These are phyloP conservation scores for Talaromyces sp. DNA, from an alignment of 2,329 filamentous ascomycete species.

Conservation along the genomic window DNA sequence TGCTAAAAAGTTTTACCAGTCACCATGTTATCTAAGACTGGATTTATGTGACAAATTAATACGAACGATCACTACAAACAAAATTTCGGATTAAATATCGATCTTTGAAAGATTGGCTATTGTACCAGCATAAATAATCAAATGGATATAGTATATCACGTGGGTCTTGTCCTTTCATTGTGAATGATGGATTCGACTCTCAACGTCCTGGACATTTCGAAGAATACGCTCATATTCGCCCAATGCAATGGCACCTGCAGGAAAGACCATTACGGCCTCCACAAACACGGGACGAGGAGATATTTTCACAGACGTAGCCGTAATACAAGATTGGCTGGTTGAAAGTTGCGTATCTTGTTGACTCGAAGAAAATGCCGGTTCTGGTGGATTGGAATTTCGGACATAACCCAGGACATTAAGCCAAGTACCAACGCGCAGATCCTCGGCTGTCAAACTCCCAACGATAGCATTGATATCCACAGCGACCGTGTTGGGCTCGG, in stretches of 20 bases:
- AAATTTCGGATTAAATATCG: neutral
- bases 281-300: constrained; percentile 50
- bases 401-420: constrained; percentile 86
- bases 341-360: constrained; percentile 7
- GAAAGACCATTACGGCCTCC: constrained; percentile 78
- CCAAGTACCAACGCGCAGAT: constrained; percentile 78
- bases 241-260: constrained; percentile 71
- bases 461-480: constrained; percentile 76
- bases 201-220: constrained; percentile 39
- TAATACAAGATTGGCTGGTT: neutral
- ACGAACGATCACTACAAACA: neutral
- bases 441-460: constrained; percentile 62
- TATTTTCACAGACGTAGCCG: constrained; percentile 4
- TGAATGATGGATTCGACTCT: constrained; percentile 28
- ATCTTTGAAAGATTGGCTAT: neutral
- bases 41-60: neutral
- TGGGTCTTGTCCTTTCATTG: neutral
- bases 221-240: constrained; percentile 69
- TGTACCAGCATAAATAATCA: too few relatives aligned
- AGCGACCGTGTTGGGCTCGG: constrained; percentile 51
- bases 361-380: constrained; percentile 19
- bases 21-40: too few relatives aligned
- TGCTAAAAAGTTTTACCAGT: constrained; percentile 14
- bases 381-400: constrained; percentile 32
- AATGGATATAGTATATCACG: too few relatives aligned